These are phyloP conservation scores for Aspergillus udagawae DNA, from an alignment of 2,329 filamentous ascomycete genomes.

Conservation along the genomic window DNA sequence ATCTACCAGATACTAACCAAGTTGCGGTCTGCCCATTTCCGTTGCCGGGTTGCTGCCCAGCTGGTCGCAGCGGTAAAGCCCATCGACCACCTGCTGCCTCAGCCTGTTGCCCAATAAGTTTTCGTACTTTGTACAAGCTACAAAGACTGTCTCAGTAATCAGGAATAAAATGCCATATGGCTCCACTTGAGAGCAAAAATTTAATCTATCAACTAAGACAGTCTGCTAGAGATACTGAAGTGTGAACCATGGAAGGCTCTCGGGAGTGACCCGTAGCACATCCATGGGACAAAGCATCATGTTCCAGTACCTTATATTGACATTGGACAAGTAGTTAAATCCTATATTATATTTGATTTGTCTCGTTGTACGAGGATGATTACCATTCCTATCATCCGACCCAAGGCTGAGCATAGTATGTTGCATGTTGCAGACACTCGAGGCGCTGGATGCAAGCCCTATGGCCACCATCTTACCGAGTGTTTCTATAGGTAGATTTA, in stretches of 20 bases:
- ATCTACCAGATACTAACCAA: slow-evolving; percentile 5
- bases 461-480: neutral
- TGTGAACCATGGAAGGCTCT: neutral
- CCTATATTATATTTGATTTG: neutral
- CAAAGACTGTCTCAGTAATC: neutral
- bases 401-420: neutral
- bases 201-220: neutral
- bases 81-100: slow-evolving; percentile 24
- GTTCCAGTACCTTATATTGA: neutral
- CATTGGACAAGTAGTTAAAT: neutral
- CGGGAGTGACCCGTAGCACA: neutral
- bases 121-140: slow-evolving; percentile 14
- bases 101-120: slow-evolving; percentile 6
- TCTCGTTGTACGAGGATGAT: neutral
- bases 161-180: slow-evolving; percentile 6
- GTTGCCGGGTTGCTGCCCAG: slow-evolving; percentile 32
- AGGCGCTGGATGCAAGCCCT: neutral
- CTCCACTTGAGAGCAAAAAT: slow-evolving; percentile 5
- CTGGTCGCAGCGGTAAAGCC: slow-evolving; percentile 30
- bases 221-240: neutral
- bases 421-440: too few species aligned
- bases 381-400: neutral
- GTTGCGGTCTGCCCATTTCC: slow-evolving; percentile 24
- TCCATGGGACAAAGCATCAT: neutral
- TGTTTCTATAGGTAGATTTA: neutral